Evolutionary conservation across 2,329 filamentous ascomycete genomes (phyloP).

Genomic region (Fusarium succisae): DNA sequence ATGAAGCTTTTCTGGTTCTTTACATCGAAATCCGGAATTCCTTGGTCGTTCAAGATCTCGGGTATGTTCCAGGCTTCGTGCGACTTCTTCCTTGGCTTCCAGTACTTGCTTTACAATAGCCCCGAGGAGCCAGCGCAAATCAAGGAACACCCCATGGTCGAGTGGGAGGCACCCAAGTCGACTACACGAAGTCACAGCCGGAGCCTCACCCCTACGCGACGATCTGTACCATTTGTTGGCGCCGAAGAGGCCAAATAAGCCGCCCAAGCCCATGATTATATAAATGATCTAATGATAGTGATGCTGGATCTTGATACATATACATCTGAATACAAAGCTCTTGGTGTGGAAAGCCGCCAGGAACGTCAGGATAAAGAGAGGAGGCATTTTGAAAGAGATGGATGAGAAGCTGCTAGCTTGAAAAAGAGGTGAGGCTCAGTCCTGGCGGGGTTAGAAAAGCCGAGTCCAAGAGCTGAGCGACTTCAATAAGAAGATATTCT

Average conservation of each 20-base stretch:
- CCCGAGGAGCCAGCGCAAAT: constrained; percentile 49
- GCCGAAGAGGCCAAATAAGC: constrained; percentile 39
- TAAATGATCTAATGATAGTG: constrained; percentile 31
- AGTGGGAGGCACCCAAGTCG: constrained; percentile 47
- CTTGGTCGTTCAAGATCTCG: constrained; percentile 82
- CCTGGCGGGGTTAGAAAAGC: not conserved
- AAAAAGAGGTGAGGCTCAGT: not conserved
- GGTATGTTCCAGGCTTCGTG: constrained; percentile 83
- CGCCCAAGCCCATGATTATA: not conserved
- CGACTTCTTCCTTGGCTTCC: constrained; percentile 77
- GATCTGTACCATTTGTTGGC: constrained; percentile 51
- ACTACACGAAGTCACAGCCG: constrained; percentile 43
- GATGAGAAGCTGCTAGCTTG: not conserved
- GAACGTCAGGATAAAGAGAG: not conserved
- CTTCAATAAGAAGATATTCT: not conserved
- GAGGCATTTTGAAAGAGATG: constrained; percentile 14
- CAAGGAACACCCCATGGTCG: constrained; percentile 52
- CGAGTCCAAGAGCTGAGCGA: not conserved
- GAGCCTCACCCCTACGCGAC: constrained; percentile 52
- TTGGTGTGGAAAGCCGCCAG: not conserved
- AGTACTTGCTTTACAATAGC: constrained; percentile 76
- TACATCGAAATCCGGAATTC: constrained; percentile 74
- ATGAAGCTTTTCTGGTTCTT: constrained; percentile 94
- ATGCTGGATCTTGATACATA: constrained; percentile 11
- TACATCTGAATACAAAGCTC: constrained; percentile 3